A percentile compares a stretch with the other conserved stretches of the same genome.
Conservation (phyloP, 805 yeast species). For the Maudiozyma serrabonitensis region DNA sequence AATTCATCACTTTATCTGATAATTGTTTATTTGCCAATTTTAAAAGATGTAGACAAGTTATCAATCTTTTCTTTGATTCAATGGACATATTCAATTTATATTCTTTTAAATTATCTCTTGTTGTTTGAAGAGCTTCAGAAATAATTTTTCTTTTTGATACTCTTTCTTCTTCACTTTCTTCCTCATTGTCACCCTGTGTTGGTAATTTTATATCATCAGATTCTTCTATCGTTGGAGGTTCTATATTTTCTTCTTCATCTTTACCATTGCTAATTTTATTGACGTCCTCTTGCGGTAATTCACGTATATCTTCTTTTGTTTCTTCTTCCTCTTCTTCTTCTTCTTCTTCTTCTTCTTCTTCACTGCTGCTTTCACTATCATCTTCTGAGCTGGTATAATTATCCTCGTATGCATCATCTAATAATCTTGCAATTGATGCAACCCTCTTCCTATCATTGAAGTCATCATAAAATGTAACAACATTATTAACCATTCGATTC, state of each 20-base stretch:
- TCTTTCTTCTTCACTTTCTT: conserved; percentile 4
- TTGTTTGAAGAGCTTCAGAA: conserved; percentile 29
- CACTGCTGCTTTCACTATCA: conserved; percentile 9
- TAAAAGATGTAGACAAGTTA: conserved; percentile 69
- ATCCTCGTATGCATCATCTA: conserved; percentile 35
- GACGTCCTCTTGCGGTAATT: neutral
- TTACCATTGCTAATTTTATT: too few relatives aligned
- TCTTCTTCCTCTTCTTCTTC: neutral
- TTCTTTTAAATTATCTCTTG: conserved; percentile 31
- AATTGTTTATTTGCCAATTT: conserved; percentile 74
- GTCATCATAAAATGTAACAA: conserved; percentile 39
- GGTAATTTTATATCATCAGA: too few relatives aligned
- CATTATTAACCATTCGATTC: conserved; percentile 34
- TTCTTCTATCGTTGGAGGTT: too few relatives aligned
- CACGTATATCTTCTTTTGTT: neutral
- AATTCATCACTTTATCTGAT: conserved; percentile 50
- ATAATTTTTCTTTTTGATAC: conserved; percentile 30
- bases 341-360: conserved; percentile 13
- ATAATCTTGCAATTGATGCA: conserved; percentile 28
- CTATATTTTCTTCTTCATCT: too few relatives aligned
- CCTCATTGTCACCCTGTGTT: neutral
- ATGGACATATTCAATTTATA: conserved; percentile 37
- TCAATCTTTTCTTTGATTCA: conserved; percentile 66
- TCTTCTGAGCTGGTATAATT: conserved; percentile 14
- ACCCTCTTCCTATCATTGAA: conserved; percentile 31